Conservation (phyloP, 169 alveolate genomes). For the Cryptosporidium tyzzeri region DNA sequence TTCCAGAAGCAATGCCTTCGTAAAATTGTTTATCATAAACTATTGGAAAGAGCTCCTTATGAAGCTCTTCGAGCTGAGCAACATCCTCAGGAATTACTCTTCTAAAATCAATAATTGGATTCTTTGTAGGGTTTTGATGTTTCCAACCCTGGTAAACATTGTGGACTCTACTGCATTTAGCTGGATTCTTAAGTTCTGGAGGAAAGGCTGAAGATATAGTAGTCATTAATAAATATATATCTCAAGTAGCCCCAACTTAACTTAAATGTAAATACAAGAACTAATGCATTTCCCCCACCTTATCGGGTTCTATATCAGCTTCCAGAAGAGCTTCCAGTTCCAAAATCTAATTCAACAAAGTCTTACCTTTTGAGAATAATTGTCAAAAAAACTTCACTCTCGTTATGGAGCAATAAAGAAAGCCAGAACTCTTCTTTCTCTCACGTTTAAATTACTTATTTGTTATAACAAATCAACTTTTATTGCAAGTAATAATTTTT, state of each 20-base stretch:
- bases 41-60: slow-evolving; percentile 64
- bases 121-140: slow-evolving; percentile 5
- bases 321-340: neutral
- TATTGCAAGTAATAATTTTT: no score
- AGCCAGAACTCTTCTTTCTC: neutral
- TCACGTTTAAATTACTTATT: neutral
- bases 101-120: slow-evolving; percentile 56
- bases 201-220: slow-evolving; percentile 70
- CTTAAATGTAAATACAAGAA: neutral
- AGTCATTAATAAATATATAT: neutral
- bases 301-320: neutral
- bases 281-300: neutral
- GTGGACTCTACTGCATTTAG: slow-evolving; percentile 24
- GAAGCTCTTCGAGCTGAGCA: slow-evolving; percentile 44
- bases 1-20: slow-evolving; percentile 50
- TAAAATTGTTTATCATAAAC: slow-evolving; percentile 60
- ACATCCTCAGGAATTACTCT: slow-evolving; percentile 20
- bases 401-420: neutral
- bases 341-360: neutral
- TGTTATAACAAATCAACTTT: no score
- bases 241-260: neutral
- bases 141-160: slow-evolving; percentile 33
- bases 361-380: neutral
- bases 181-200: slow-evolving; percentile 37
- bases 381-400: neutral